These are phyloP conservation scores for Candida odintsovae DNA, from an alignment of 805 yeast species.

Conservation along the genomic window DNA sequence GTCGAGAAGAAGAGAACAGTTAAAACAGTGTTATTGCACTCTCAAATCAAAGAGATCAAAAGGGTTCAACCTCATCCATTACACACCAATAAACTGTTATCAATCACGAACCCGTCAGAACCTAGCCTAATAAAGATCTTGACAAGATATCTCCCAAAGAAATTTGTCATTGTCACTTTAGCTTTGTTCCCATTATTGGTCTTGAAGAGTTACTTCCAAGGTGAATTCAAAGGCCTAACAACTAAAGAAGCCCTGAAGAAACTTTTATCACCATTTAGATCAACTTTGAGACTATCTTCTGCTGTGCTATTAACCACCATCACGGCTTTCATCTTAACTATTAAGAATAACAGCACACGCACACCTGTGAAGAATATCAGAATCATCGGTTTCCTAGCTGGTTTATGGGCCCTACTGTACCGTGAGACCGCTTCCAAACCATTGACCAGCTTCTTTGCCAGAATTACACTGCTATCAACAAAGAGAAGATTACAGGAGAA, in stretches of 20 bases:
- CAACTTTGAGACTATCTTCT: conserved; percentile 2
- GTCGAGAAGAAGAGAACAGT: background rate
- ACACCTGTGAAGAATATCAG: conserved; percentile 2
- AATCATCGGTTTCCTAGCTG: conserved; percentile 8
- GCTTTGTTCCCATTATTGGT: conserved; percentile 8
- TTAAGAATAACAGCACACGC: background rate
- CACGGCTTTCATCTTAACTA: conserved; percentile 2
- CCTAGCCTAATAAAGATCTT: conserved; percentile 7
- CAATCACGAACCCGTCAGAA: conserved; percentile 14
- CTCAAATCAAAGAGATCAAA: conserved; percentile 1
- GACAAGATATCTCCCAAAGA: conserved; percentile 7
- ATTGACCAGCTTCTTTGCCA: conserved; percentile 2
- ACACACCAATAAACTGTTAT: conserved; percentile 10
- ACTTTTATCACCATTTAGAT: background rate
- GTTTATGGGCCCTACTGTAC: conserved; percentile 9
- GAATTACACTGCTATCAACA: conserved; percentile 3
- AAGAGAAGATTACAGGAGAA: conserved; percentile 2
- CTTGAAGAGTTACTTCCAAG: background rate
- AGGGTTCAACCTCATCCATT: conserved; percentile 11
- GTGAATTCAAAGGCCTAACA: background rate
- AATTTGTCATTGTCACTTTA: conserved; percentile 3
- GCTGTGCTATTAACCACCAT: background rate
- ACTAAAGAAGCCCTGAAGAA: background rate
- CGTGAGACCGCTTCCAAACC: background rate
- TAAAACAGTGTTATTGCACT: background rate